Conservation (phyloP, 768 basidiomycete species). For the Trichaptum fuscoviolaceum region DNA sequence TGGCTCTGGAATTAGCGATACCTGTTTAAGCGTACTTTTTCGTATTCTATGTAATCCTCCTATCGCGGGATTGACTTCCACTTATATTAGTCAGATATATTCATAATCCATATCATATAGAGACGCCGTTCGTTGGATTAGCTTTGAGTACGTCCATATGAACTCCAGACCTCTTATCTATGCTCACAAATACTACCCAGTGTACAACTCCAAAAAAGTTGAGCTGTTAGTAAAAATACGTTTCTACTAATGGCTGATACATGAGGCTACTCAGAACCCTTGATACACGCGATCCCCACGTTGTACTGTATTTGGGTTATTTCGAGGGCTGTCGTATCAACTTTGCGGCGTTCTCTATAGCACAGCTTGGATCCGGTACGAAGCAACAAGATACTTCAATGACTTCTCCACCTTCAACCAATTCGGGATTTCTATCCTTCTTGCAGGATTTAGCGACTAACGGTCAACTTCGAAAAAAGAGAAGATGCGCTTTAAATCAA, state of each 20-base stretch:
- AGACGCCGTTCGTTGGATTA: background rate
- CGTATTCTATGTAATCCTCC: too few relatives aligned
- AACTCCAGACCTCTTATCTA: background rate
- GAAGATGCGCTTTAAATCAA: too few relatives aligned
- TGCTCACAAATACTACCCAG: background rate
- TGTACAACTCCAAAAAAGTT: background rate
- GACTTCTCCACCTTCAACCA: too few relatives aligned
- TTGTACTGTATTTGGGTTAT: background rate
- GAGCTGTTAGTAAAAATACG: background rate
- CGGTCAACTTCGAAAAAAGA: too few relatives aligned
- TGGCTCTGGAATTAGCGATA: too few relatives aligned
- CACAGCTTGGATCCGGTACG: background rate
- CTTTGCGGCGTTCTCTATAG: background rate
- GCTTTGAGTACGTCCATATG: background rate
- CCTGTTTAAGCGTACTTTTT: too few relatives aligned
- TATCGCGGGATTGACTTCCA: too few relatives aligned
- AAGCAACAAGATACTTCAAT: background rate
- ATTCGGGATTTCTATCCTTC: too few relatives aligned
- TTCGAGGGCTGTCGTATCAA: background rate
- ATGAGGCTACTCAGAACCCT: background rate
- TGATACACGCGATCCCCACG: background rate
- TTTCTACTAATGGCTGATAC: background rate
- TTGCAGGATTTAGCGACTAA: too few relatives aligned
- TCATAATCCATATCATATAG: too few relatives aligned
- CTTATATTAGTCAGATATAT: too few relatives aligned